Percentiles rank a stretch among this genome's conserved stretches.
Conservation (phyloP, 257 asterid genomes). For the Nicotiana tabacum region DNA sequence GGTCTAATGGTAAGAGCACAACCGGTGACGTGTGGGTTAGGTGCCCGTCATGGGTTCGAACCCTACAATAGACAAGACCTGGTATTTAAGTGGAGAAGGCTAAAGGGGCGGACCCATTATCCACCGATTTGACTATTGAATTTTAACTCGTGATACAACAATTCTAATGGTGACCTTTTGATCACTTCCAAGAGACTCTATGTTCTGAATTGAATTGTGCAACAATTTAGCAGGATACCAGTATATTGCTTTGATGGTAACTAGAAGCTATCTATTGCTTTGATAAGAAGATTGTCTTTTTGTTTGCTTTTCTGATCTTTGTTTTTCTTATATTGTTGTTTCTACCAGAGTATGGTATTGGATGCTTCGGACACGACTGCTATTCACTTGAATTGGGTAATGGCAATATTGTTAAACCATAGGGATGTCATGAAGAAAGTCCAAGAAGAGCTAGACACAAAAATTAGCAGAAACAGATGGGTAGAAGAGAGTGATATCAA, state of each 20-base stretch:
- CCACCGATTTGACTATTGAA: no score
- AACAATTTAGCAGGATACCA: neutral
- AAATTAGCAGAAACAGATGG: slow-evolving; percentile 13
- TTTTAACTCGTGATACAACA: no score
- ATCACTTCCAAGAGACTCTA: neutral
- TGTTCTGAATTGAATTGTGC: neutral
- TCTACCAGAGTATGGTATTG: neutral
- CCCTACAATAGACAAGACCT: no score
- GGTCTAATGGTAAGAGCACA: no score
- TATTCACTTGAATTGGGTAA: slow-evolving; percentile 4
- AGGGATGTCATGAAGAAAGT: neutral
- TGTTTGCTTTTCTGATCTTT: no score
- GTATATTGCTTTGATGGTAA: neutral
- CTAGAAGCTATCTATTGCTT: neutral
- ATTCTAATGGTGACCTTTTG: no score
- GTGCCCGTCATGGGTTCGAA: no score
- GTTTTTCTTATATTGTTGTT: neutral
- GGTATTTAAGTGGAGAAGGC: no score
- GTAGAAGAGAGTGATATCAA: slow-evolving; percentile 6
- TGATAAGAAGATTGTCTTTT: neutral
- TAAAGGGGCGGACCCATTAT: no score
- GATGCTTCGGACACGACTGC: slow-evolving; percentile 12
- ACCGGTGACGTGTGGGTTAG: no score
- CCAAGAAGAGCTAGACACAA: slow-evolving; percentile 12
- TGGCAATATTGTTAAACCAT: slow-evolving; percentile 1